Evolutionary conservation across 371 early-diverging fungal species (phyloP).

Genomic region (Capillidium rhysosporum): DNA sequence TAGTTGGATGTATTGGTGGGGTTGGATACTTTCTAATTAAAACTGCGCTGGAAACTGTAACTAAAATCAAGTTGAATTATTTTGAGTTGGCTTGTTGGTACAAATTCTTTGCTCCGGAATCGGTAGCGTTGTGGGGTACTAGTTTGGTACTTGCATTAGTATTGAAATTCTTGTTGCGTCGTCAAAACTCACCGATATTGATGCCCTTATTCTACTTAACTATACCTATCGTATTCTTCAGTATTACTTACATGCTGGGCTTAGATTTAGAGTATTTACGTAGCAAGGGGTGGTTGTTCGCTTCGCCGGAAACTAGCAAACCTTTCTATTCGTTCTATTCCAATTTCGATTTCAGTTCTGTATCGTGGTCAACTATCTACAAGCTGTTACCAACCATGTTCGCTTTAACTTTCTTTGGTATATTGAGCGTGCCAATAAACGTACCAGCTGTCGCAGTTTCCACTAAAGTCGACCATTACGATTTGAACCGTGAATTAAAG

Average conservation of each 20-base stretch:
- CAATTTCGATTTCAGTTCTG: slow-evolving; percentile 41
- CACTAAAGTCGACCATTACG: slow-evolving; percentile 63
- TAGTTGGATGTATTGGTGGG: slow-evolving; percentile 91
- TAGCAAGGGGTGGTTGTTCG: slow-evolving; percentile 67
- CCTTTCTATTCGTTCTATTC: slow-evolving; percentile 79
- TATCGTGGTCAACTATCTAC: slow-evolving; percentile 55
- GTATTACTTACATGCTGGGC: slow-evolving; percentile 28
- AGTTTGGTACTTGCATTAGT: slow-evolving; percentile 48
- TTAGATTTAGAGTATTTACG: slow-evolving; percentile 43
- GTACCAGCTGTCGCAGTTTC: slow-evolving; percentile 85
- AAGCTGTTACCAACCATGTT: slow-evolving; percentile 74
- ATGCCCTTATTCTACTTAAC: slow-evolving; percentile 70
- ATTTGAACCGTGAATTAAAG: slow-evolving; percentile 74
- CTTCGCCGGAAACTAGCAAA: slow-evolving; percentile 36
- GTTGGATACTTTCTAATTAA: slow-evolving; percentile 86
- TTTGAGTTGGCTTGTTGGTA: slow-evolving; percentile 22
- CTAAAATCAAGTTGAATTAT: slow-evolving; percentile 29
- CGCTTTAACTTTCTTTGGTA: slow-evolving; percentile 84
- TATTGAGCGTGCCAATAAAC: slow-evolving; percentile 85
- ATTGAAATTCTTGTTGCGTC: slow-evolving; percentile 27
- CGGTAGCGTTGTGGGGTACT: slow-evolving; percentile 55
- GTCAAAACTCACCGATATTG: slow-evolving; percentile 39
- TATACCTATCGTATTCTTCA: slow-evolving; percentile 62
- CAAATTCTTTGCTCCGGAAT: slow-evolving; percentile 27
- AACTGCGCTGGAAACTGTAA: slow-evolving; percentile 81